Conservation (phyloP, 129 eudicot genomes). For the Artemisia tridentata region DNA sequence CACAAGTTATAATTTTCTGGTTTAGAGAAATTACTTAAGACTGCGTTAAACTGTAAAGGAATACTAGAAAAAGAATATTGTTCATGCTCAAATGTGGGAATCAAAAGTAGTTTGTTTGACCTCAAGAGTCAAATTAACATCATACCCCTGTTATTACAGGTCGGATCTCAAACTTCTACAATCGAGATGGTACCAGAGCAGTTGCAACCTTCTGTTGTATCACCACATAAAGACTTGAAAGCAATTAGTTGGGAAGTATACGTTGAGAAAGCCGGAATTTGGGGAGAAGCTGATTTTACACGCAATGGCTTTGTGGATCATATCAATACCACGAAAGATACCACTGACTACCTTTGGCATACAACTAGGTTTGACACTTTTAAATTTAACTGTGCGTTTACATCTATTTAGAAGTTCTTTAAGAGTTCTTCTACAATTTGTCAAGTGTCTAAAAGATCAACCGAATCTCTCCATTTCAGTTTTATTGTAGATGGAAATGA, state of each 20-base stretch:
- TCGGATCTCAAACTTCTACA: constrained; percentile 63
- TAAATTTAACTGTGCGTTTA: neutral
- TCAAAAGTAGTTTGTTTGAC: constrained; percentile 20
- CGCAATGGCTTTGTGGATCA: constrained; percentile 82
- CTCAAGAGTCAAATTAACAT: neutral
- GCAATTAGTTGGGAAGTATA: constrained; percentile 67
- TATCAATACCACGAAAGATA: constrained; percentile 90
- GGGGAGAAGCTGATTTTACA: constrained; percentile 80
- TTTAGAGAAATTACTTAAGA: neutral
- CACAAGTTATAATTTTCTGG: neutral
- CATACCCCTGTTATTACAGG: constrained; percentile 36
- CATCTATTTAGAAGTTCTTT: neutral
- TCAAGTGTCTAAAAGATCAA: constrained; percentile 10
- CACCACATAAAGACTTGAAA: constrained; percentile 56
- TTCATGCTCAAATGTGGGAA: constrained; percentile 1
- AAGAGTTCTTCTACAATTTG: neutral
- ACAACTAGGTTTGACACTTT: constrained; percentile 63
- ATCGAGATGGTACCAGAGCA: constrained; percentile 77
- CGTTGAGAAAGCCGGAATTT: constrained; percentile 65
- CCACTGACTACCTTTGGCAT: constrained; percentile 96
- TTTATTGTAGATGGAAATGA: constrained; percentile 53
- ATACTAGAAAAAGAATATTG: neutral
- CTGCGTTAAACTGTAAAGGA: neutral
- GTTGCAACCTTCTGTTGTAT: constrained; percentile 47
- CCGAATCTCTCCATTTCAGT: constrained; percentile 31